Evolutionary conservation across 805 yeast genomes (phyloP).

Genomic region (Saccharomyces paradoxus): DNA sequence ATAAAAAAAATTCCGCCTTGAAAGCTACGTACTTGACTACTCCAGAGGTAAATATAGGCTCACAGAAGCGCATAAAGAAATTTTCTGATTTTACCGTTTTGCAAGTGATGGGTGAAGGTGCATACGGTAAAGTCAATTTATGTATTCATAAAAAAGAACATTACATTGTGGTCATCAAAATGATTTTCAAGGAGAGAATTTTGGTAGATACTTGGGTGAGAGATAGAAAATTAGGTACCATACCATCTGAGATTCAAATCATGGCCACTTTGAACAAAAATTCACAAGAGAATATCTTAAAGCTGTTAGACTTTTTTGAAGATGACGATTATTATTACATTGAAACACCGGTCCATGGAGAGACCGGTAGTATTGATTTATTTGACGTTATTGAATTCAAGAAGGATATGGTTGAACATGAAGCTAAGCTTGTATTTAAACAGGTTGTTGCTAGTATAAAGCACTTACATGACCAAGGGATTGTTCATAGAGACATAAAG

Average conservation of each 20-base stretch:
- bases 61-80: slow-evolving; percentile 57
- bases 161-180: slow-evolving; percentile 71
- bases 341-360: slow-evolving; percentile 89
- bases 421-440: slow-evolving; percentile 64
- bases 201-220: slow-evolving; percentile 95
- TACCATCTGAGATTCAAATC: slow-evolving; percentile 88
- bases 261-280: slow-evolving; percentile 63
- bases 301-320: slow-evolving; percentile 83
- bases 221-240: slow-evolving; percentile 79
- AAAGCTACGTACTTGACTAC: neutral
- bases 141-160: slow-evolving; percentile 57
- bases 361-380: slow-evolving; percentile 77
- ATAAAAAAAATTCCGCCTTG: neutral
- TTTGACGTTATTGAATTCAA: slow-evolving; percentile 85
- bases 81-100: slow-evolving; percentile 60
- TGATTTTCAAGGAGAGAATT: slow-evolving; percentile 83
- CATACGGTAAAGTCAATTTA: slow-evolving; percentile 85
- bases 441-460: slow-evolving; percentile 72
- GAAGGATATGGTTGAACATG: slow-evolving; percentile 65
- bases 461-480: slow-evolving; percentile 75
- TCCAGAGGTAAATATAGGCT: slow-evolving; percentile 41
- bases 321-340: slow-evolving; percentile 81
- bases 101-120: slow-evolving; percentile 87
- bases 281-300: slow-evolving; percentile 81
- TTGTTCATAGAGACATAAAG: slow-evolving; percentile 88